Evolutionary conservation across 2,329 filamentous ascomycete species (phyloP).

Genomic region (Ophiostoma quercus): DNA sequence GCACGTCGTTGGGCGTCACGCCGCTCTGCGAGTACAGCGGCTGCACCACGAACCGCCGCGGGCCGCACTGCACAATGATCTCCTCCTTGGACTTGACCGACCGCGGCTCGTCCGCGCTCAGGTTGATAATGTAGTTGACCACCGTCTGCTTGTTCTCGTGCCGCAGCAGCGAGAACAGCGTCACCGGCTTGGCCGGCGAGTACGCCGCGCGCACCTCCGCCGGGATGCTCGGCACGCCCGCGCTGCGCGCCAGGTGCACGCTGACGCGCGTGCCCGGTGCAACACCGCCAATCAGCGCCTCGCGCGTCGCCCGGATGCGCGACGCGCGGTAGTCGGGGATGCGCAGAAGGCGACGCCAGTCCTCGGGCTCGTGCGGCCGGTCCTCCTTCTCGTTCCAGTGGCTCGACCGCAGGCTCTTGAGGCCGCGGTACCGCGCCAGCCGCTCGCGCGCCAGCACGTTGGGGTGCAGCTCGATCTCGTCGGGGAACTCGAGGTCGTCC

Average conservation of each 20-base stretch:
- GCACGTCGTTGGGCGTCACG: conserved; percentile 89
- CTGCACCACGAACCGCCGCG: conserved; percentile 79
- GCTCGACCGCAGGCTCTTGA: conserved; percentile 86
- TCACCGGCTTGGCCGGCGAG: conserved; percentile 55
- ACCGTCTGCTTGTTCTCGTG: conserved; percentile 94
- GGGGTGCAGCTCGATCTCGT: conserved; percentile 92
- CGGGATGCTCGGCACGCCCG: conserved; percentile 29
- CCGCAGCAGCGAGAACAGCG: conserved; percentile 78
- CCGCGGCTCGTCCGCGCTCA: conserved; percentile 68
- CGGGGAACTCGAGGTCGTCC: conserved; percentile 91
- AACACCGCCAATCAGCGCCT: conserved; percentile 85
- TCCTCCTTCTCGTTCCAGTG: conserved; percentile 88
- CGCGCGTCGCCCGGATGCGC: conserved; percentile 68
- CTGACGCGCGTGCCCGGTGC: conserved; percentile 76
- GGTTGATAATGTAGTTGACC: conserved; percentile 82
- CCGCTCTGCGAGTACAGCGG: conserved; percentile 87
- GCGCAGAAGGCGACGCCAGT: conserved; percentile 80
- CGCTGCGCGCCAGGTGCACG: conserved; percentile 54
- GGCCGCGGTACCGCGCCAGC: conserved; percentile 76
- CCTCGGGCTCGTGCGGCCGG: conserved; percentile 76
- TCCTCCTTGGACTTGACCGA: conserved; percentile 90
- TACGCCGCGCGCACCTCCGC: conserved; percentile 43
- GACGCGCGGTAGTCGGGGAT: conserved; percentile 86
- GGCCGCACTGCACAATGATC: conserved; percentile 83
- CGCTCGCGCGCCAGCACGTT: conserved; percentile 81